Evolutionary conservation across 1,284 basidiomycete species (phyloP), one percentile per base, ranked within the genome.

Genomic region (Cryptococcus sp.): DNA sequence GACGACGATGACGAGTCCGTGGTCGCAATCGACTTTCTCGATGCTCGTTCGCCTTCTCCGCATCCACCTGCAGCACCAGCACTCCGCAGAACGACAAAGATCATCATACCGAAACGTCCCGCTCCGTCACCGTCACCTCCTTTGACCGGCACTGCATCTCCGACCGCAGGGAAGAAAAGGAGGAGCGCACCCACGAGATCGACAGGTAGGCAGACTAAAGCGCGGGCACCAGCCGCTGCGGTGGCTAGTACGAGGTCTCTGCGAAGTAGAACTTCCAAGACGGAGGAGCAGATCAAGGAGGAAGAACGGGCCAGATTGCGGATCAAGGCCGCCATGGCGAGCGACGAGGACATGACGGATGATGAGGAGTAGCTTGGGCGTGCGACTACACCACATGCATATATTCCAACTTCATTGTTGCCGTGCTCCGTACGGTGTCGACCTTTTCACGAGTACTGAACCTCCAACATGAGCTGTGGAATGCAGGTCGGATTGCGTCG

Each of bases 221-320:
- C 28, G 28, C 7, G 14, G 28, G 28, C 26, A 21, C 16, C 33
- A 31, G 14, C 33, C 18, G 21, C 31, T 16, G 6, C n/a, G n/a
- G n/a, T 46, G 45, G 14, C 33, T 40, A 19, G 40, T 21, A 57
- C 59, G 5, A 48, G 64, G 22, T 61, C 56, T 24, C 47, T 63
- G 11, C 51, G 63, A 11, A 62, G 59, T 33, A 55, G 62, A 11
- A 54, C 48, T 4, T 49, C 54, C 10, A 65, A 63, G 53, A 58
- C 48, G 10, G 61, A 53, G 24, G 53, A 56, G 39, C 53, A 61
- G 44, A 35, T 49, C 28, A 36, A 54, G 41, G 52, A 54, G n/a
- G 65, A 65, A 38, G 48, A 53, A 37, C 61, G 54, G 40, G 59
- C 52, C 51, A 49, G 54, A 16, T 50, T 45, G 18, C 50, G 54